Evolutionary conservation across 1,139 yeast species (phyloP), one percentile per base, ranked within the genome.

Genomic region (Taphrina confusa): DNA sequence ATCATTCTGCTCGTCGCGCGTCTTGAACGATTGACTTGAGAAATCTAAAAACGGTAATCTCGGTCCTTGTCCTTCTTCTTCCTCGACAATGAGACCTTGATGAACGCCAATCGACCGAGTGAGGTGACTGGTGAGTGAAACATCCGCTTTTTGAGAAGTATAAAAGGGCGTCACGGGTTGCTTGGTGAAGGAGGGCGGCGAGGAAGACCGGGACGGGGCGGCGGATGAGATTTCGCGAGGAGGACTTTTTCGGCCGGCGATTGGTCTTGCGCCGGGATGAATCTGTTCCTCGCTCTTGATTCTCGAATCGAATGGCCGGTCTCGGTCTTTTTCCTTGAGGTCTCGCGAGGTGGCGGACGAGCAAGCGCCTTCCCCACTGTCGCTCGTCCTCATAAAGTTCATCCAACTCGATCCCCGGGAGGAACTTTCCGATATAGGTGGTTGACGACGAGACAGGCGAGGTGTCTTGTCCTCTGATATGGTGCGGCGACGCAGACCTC

Each of bases 371-470:
- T 33, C 49, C 27, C 27, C 44, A 14, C 51, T 44, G 8, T 30
- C 50, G 16, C 45, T 46, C 25, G 51, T 33, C 12, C 58, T 22
- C 42, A 54, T 54, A 30, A 54, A 36, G 40, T 46, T 54, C 58
- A 54, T 54, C 58, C 58, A 54, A 4, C 31, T 12, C 3, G 36
- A 23, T 16, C 51, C 28, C 34, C 28, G 27, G 16, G 49, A 39
- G 27, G 40, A 22, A 25, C 36, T 42, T 12, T 42, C 51, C 16
- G 51, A 42, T 6, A 25, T n/a, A 20, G 39, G 33, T n/a, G 37
- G 27, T 4, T 23, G 25, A 16, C 49, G 45, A 20, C 44, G 36
- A 14, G 44, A 23, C 14, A 27, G 33, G 16, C 45, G 45, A 11
- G 34, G 37, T 2, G 57, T 27, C 31, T 33, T 46, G n/a, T 42